Evolutionary conservation across 805 yeast genomes (phyloP).

Genomic region (Saccharomycopsis fermentans): DNA sequence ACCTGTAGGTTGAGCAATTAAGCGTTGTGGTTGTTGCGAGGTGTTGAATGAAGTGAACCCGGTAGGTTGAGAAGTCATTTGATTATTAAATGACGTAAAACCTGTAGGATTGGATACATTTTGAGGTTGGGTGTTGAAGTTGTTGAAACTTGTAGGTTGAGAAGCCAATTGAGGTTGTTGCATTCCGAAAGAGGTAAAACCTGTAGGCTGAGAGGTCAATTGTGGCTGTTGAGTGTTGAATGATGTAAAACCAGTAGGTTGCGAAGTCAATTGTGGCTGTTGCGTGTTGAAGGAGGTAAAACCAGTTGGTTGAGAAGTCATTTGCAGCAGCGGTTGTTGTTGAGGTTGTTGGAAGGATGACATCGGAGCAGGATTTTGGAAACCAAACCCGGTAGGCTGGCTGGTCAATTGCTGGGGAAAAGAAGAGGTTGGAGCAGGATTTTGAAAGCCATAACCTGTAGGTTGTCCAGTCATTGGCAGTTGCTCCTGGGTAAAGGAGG

Average conservation of each 20-base stretch:
- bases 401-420: conserved; percentile 8
- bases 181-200: conserved; percentile 24
- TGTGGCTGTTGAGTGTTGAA: conserved; percentile 14
- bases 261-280: neutral
- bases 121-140: conserved; percentile 6
- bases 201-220: conserved; percentile 11
- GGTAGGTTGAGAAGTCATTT: conserved; percentile 19
- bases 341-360: neutral
- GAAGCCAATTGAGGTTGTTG: conserved; percentile 18
- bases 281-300: conserved; percentile 6
- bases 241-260: conserved; percentile 1
- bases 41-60: conserved; percentile 14
- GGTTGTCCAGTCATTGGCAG: conserved; percentile 6
- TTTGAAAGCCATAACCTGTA: conserved; percentile 11
- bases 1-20: conserved; percentile 26
- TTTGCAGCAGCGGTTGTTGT: neutral
- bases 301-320: neutral
- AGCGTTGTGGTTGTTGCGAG: conserved; percentile 22
- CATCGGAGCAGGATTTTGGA: conserved; percentile 2
- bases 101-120: conserved; percentile 25
- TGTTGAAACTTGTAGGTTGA: conserved; percentile 26
- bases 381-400: conserved; percentile 6
- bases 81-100: conserved; percentile 19
- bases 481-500: conserved; percentile 2
- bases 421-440: neutral